These are phyloP conservation scores for Pythium sp. DNA, from an alignment of 352 stramenopile species.

Conservation along the genomic window DNA sequence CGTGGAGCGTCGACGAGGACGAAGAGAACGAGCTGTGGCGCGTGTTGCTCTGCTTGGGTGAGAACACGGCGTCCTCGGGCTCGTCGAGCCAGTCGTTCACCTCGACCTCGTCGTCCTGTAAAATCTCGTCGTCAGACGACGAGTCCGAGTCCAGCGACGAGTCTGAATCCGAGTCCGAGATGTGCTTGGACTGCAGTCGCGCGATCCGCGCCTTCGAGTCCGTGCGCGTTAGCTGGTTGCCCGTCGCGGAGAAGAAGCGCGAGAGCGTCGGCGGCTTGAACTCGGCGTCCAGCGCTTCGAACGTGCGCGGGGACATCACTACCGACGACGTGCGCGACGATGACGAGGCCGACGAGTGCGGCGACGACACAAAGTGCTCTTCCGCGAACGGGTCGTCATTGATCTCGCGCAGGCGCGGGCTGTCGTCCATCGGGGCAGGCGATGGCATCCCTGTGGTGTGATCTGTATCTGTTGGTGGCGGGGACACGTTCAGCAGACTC, in stretches of 20 bases:
- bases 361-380: conserved; percentile 14
- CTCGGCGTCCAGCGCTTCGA: conserved; percentile 20
- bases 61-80: conserved; percentile 54
- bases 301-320: conserved; percentile 22
- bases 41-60: conserved; percentile 33
- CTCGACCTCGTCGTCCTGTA: conserved; percentile 49
- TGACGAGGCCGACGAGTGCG: conserved; percentile 17
- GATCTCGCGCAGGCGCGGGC: conserved; percentile 3
- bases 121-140: conserved; percentile 26
- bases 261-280: conserved; percentile 23
- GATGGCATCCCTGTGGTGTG: background rate
- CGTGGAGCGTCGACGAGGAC: conserved; percentile 36
- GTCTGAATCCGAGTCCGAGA: conserved; percentile 37
- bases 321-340: conserved; percentile 20
- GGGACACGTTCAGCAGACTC: conserved; percentile 5
- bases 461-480: background rate
- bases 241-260: conserved; percentile 15
- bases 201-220: conserved; percentile 22
- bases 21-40: conserved; percentile 55
- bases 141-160: conserved; percentile 34
- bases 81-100: conserved; percentile 81
- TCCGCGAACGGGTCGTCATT: conserved; percentile 18
- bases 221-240: conserved; percentile 10
- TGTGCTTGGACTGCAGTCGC: conserved; percentile 17
- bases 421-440: background rate